phyloP scores from a whole-genome alignment of 2,329 filamentous ascomycete species.

The Alternaria infectoria region DNA sequence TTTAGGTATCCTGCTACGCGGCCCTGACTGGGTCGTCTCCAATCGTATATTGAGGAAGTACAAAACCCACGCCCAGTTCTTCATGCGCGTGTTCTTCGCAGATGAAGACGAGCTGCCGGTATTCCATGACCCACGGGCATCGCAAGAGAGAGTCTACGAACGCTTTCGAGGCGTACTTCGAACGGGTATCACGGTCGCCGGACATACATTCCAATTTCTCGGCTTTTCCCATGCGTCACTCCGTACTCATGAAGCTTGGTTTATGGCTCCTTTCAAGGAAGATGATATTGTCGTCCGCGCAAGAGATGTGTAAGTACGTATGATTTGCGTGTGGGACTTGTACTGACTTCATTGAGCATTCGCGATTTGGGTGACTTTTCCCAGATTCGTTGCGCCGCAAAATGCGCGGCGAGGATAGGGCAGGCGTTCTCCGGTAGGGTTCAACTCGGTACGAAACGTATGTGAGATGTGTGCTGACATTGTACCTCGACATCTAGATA shows the following conservation, averaged over 20 bases:
- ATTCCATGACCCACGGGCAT: slow-evolving; percentile 58
- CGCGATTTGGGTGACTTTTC: slow-evolving; percentile 47
- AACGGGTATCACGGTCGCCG: slow-evolving; percentile 58
- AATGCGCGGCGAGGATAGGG: slow-evolving; percentile 66
- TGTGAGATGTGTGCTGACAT: not conserved
- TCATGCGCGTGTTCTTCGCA: slow-evolving; percentile 69
- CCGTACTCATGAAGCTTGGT: slow-evolving; percentile 39
- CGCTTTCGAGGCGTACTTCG: slow-evolving; percentile 67
- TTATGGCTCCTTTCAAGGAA: slow-evolving; percentile 40
- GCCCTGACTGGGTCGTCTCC: slow-evolving; percentile 65
- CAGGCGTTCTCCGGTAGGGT: slow-evolving; percentile 69
- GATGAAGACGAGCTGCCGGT: slow-evolving; percentile 75
- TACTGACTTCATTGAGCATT: slow-evolving; percentile 15
- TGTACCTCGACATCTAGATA: slow-evolving; percentile 59
- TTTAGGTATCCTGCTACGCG: slow-evolving; percentile 48
- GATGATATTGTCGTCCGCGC: slow-evolving; percentile 55
- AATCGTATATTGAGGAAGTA: slow-evolving; percentile 42
- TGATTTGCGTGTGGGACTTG: not conserved
- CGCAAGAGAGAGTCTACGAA: slow-evolving; percentile 35
- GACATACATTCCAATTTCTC: slow-evolving; percentile 38
- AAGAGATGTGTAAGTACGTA: slow-evolving; percentile 57
- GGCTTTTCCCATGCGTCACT: slow-evolving; percentile 45
- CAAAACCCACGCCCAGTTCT: slow-evolving; percentile 28
- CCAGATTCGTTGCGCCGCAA: slow-evolving; percentile 61
- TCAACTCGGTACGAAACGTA: not conserved